phyloP scores from a whole-genome alignment of 2,329 filamentous ascomycete species.

The Huntiella omanensis region DNA sequence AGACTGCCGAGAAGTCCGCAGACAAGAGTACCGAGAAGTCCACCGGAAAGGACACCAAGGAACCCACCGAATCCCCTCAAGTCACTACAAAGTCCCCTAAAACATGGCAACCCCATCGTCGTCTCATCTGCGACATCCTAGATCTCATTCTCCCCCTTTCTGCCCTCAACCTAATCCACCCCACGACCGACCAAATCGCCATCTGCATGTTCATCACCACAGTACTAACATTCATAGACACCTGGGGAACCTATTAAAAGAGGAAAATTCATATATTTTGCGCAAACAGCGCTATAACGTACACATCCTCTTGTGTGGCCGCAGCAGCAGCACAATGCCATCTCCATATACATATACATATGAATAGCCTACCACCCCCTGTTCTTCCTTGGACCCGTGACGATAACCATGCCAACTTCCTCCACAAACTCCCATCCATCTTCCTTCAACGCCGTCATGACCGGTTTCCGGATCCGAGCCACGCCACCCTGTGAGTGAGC shows the following conservation, averaged over 20 bases:
- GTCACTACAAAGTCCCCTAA: too few species aligned
- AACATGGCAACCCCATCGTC: too few species aligned
- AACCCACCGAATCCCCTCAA: too few species aligned
- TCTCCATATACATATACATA: neutral
- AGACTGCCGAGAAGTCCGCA: neutral
- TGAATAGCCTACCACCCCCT: neutral
- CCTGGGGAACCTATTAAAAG: constrained; percentile 34
- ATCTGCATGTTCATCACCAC: constrained; percentile 42
- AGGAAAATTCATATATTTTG: neutral
- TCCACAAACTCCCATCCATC: constrained; percentile 74
- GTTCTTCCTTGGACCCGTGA: constrained; percentile 22
- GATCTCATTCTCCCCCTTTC: constrained; percentile 33
- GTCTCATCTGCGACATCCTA: constrained; percentile 35
- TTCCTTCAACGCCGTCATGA: constrained; percentile 53
- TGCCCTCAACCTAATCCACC: too few species aligned
- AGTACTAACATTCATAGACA: constrained; percentile 36
- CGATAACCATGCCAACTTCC: constrained; percentile 48
- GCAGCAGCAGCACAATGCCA: neutral
- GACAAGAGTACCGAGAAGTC: neutral
- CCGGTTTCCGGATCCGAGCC: constrained; percentile 58
- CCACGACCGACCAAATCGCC: too few species aligned
- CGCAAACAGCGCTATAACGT: neutral
- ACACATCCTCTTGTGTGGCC: neutral
- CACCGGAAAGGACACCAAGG: too few species aligned
- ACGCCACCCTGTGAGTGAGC: constrained; percentile 60